phyloP scores from a whole-genome alignment of 805 yeast species.

The Spencermartinsiella europaea region DNA sequence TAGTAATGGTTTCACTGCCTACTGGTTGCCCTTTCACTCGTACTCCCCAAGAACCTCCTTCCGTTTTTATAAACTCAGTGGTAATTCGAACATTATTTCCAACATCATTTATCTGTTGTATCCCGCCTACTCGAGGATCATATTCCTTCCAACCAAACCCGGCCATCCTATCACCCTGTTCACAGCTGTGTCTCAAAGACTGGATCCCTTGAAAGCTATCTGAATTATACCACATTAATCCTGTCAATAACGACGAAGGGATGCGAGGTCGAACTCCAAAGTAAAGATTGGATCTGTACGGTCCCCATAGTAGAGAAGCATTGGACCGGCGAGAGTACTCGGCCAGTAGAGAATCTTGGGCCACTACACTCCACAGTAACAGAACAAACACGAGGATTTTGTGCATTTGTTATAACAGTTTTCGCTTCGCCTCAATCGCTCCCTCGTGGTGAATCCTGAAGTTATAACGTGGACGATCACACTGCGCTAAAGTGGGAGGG shows the following conservation, averaged over 20 bases:
- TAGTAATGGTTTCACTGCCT: constrained; percentile 38
- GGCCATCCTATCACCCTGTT: constrained; percentile 61
- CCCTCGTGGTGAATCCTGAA: no score
- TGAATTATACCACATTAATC: constrained; percentile 82
- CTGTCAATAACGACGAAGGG: constrained; percentile 70
- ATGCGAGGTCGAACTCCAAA: constrained; percentile 79
- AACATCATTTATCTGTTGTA: constrained; percentile 64
- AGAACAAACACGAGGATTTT: background rate
- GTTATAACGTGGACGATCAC: no score
- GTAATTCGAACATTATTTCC: constrained; percentile 58
- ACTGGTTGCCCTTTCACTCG: constrained; percentile 66
- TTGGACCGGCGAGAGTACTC: constrained; percentile 37
- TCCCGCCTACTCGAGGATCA: constrained; percentile 86
- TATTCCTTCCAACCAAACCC: constrained; percentile 82
- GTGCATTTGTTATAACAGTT: no score
- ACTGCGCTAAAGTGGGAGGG: no score
- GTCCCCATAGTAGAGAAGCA: constrained; percentile 78
- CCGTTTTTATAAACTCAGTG: constrained; percentile 70
- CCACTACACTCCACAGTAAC: background rate
- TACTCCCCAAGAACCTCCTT: constrained; percentile 68
- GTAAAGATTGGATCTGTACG: constrained; percentile 82
- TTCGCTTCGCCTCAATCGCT: no score
- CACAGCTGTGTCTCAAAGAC: constrained; percentile 66
- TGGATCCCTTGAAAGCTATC: constrained; percentile 51
- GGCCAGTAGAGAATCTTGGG: background rate